Conservation (phyloP, 768 basidiomycete species). For the Podaxis pistillaris region DNA sequence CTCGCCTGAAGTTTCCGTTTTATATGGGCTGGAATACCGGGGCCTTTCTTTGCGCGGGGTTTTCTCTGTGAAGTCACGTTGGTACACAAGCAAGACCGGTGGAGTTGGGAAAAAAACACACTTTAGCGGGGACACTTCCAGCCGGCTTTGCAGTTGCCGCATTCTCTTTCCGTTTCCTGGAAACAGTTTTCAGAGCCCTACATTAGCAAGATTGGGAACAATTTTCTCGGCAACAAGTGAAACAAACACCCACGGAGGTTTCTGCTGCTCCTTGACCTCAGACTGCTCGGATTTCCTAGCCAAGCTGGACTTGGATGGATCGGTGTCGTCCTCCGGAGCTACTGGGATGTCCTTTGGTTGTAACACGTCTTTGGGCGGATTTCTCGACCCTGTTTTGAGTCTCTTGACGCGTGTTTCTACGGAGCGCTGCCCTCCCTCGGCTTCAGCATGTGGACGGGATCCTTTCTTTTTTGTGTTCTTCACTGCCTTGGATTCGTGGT, state of each 20-base stretch:
- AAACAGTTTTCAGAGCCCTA: conserved; percentile 14
- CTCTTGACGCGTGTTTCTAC: not conserved
- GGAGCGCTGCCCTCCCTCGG: not conserved
- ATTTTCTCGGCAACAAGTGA: not conserved
- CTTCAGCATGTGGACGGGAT: not conserved
- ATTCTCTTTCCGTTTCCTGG: conserved; percentile 36
- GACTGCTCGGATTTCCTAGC: conserved; percentile 17
- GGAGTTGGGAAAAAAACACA: not conserved
- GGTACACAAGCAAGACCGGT: not conserved
- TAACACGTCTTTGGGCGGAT: not conserved
- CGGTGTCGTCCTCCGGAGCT: not conserved
- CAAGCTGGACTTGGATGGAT: not conserved
- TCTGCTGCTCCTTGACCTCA: conserved; percentile 15
- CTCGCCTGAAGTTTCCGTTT: not conserved
- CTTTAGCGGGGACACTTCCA: not conserved
- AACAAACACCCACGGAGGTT: not conserved
- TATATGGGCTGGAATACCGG: conserved; percentile 1
- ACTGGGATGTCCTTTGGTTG: not conserved
- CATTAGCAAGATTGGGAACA: not conserved
- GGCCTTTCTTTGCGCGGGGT: not conserved
- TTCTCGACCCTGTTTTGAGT: not conserved
- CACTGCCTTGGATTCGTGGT: not conserved
- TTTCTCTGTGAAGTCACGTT: not conserved
- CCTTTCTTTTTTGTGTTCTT: not conserved
- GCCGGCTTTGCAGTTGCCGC: not conserved